phyloP scores from a whole-genome alignment of 2,329 filamentous ascomycete species.

The Clonostachys rosea region DNA sequence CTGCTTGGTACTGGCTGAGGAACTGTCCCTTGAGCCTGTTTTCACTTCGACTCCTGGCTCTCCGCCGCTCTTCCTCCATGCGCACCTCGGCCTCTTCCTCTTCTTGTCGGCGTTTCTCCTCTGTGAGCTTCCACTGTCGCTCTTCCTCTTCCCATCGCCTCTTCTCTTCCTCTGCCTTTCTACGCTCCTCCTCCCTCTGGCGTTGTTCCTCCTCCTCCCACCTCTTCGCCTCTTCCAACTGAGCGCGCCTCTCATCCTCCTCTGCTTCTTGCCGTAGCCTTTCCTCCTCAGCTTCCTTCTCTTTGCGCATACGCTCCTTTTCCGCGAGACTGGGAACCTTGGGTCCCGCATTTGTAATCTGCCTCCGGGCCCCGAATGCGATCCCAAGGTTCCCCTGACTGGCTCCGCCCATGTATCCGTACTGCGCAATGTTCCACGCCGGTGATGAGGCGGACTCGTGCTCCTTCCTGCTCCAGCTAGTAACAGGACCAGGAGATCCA shows the following conservation, averaged over 20 bases:
- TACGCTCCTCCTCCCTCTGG: constrained; percentile 54
- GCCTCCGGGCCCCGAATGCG: constrained; percentile 82
- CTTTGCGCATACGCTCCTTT: constrained; percentile 66
- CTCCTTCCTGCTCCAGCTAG: constrained; percentile 83
- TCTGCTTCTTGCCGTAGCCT: constrained; percentile 39
- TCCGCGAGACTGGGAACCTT: constrained; percentile 76
- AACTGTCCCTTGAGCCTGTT: constrained; percentile 75
- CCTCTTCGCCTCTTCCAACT: constrained; percentile 57
- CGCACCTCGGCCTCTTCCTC: constrained; percentile 68
- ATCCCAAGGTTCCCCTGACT: constrained; percentile 95
- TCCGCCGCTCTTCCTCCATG: constrained; percentile 61
- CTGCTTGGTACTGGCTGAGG: constrained; percentile 79
- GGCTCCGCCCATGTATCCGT: constrained; percentile 96
- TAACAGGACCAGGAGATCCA: constrained; percentile 55
- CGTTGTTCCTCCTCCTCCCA: constrained; percentile 64
- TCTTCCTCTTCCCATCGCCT: constrained; percentile 76
- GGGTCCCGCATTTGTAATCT: constrained; percentile 83
- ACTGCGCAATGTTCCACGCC: constrained; percentile 98
- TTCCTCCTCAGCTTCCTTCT: constrained; percentile 48
- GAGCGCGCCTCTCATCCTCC: constrained; percentile 58
- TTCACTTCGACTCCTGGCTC: constrained; percentile 59
- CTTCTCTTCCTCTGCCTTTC: constrained; percentile 62
- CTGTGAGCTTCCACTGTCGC: constrained; percentile 70
- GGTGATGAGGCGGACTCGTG: constrained; percentile 79
- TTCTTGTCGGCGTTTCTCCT: constrained; percentile 65